A percentile compares a stretch with the other conserved stretches of the same genome.
These are phyloP conservation scores for Melaleuca quinquenervia DNA, from an alignment of 345 rosid species.

Conservation along the genomic window DNA sequence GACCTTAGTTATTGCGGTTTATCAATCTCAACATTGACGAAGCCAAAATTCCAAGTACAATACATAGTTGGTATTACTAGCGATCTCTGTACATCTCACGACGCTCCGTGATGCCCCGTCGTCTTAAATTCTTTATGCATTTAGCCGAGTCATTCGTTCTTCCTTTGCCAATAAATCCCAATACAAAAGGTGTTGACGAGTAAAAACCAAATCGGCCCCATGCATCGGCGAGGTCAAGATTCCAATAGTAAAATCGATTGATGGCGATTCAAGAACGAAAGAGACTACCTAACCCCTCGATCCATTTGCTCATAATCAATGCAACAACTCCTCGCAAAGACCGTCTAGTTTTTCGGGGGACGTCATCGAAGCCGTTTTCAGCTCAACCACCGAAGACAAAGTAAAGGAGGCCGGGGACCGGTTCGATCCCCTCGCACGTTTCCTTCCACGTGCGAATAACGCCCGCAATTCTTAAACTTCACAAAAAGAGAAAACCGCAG, in stretches of 20 bases:
- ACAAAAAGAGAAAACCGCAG: not conserved
- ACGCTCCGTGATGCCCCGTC: not conserved
- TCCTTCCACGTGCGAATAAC: not conserved
- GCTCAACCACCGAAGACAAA: not conserved
- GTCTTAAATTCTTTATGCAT: not conserved
- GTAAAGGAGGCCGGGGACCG: too few relatives aligned
- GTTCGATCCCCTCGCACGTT: not conserved
- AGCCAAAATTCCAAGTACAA: not conserved
- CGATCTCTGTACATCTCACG: not conserved
- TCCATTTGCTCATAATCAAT: not conserved
- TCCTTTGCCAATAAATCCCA: not conserved
- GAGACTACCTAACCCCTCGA: not conserved
- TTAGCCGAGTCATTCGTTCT: not conserved
- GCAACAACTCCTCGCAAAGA: not conserved
- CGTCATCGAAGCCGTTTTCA: not conserved
- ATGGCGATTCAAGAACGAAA: not conserved
- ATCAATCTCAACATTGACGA: not conserved
- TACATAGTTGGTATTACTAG: not conserved
- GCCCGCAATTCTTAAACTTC: not conserved
- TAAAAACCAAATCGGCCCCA: rapidly evolving
- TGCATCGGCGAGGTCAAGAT: not conserved
- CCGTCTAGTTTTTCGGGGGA: not conserved
- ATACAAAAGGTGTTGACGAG: not conserved
- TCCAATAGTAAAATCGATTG: not conserved
- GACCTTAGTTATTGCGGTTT: not conserved